A percentile compares a stretch with the other conserved stretches of the same genome.
phyloP scores from a whole-genome alignment of 78 protist genomes.

The Planoprotostelium fungivorum region DNA sequence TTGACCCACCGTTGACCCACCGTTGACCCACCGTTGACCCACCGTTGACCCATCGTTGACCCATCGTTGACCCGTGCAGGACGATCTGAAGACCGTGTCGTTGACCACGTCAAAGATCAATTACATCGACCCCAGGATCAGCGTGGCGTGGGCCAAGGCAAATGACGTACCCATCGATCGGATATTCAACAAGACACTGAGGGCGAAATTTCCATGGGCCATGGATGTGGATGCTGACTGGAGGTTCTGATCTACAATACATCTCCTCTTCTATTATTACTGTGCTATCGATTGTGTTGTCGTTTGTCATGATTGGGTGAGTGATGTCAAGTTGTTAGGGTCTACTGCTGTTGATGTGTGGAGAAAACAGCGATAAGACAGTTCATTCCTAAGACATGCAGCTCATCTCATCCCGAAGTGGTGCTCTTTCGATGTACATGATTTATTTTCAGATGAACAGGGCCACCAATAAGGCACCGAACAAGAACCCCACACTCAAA shows the following conservation, averaged over 20 bases:
- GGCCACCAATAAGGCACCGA: no score
- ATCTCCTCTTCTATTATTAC: no score
- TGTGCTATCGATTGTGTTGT: no score
- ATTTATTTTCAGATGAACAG: no score
- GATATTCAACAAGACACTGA: slow-evolving; percentile 69
- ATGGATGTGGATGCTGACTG: slow-evolving; percentile 61
- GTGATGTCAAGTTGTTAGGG: no score
- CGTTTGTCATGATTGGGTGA: no score
- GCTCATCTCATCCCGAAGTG: no score
- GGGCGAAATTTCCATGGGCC: slow-evolving; percentile 86
- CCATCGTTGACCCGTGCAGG: slow-evolving; percentile 25
- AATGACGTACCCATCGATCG: slow-evolving; percentile 71
- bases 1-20: neutral
- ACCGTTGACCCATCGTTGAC: neutral
- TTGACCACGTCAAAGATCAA: slow-evolving; percentile 95
- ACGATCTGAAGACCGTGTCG: slow-evolving; percentile 76
- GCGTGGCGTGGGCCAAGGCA: slow-evolving; percentile 94
- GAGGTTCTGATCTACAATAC: slow-evolving; percentile 48
- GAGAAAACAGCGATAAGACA: no score
- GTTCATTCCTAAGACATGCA: no score
- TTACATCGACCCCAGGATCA: slow-evolving; percentile 98
- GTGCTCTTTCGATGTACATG: no score
- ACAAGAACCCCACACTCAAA: no score
- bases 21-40: neutral
- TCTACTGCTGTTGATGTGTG: no score